Percentiles rank a stretch among this genome's conserved stretches.
These are phyloP conservation scores for Lentinus tigrinus DNA, from an alignment of 768 basidiomycete species.

Conservation along the genomic window DNA sequence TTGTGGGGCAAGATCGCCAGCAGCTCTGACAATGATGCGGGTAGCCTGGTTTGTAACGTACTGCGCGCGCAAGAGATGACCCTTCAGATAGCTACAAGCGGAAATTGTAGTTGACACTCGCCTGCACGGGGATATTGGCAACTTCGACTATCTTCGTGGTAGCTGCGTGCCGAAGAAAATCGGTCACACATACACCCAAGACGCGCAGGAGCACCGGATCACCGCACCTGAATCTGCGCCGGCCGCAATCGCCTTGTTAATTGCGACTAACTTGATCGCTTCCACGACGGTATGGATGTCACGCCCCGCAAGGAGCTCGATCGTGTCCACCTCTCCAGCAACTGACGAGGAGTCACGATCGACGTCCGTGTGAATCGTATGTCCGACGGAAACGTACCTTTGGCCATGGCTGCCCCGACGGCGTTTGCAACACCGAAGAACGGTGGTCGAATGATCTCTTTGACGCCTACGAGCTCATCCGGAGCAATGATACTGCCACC, in stretches of 20 bases:
- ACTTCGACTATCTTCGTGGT: conserved; percentile 55
- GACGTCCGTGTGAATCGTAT: neutral
- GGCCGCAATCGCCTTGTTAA: conserved; percentile 34
- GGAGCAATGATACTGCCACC: conserved; percentile 65
- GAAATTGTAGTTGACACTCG: conserved; percentile 14
- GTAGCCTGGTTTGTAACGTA: conserved; percentile 52
- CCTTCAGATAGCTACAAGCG: neutral
- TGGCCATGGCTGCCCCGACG: conserved; percentile 50
- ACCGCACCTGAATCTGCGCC: conserved; percentile 33
- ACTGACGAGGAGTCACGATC: too few relatives aligned
- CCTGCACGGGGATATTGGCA: conserved; percentile 52
- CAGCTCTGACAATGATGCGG: conserved; percentile 59
- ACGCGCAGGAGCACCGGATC: neutral
- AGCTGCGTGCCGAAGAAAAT: conserved; percentile 9
- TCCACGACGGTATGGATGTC: conserved; percentile 32
- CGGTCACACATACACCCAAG: neutral
- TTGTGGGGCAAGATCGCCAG: conserved; percentile 45
- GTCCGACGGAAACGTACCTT: conserved; percentile 11
- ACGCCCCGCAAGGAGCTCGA: conserved; percentile 33
- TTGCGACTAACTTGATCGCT: conserved; percentile 29
- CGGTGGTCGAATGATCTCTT: conserved; percentile 47
- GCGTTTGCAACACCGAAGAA: conserved; percentile 61
- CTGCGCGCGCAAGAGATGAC: conserved; percentile 19
- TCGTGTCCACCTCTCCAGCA: conserved; percentile 34
- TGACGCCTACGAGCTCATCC: conserved; percentile 47